Evolutionary conservation across 148 eudicot genomes (phyloP).

Genomic region (Silene latifolia): DNA sequence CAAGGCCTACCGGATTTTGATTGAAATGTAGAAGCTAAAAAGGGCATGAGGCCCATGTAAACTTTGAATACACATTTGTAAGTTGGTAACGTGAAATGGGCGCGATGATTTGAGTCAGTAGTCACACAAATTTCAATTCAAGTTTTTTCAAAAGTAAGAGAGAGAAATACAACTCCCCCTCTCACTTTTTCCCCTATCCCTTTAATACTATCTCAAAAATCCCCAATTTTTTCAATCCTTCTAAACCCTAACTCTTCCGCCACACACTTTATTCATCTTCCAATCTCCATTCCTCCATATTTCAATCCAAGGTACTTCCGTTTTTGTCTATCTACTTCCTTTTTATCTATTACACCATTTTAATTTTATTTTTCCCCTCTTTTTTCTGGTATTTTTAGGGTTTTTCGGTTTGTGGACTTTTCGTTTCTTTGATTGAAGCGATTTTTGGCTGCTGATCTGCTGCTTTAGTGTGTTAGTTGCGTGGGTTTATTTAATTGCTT

Average conservation of each 20-base stretch:
- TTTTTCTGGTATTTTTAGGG: not conserved
- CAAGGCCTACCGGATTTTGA: no score
- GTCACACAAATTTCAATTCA: not conserved
- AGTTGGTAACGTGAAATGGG: not conserved
- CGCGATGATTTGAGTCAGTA: not conserved
- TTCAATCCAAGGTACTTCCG: not conserved
- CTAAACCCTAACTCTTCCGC: not conserved
- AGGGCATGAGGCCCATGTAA: no score
- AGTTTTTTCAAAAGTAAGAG: not conserved
- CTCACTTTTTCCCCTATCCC: not conserved
- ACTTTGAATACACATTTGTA: no score
- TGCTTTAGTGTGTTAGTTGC: not conserved
- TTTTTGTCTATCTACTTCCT: not conserved
- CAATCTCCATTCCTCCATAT: not conserved
- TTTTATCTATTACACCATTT: no score
- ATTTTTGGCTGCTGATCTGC: not conserved
- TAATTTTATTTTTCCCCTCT: not conserved
- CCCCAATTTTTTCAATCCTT: not conserved
- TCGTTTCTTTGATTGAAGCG: not conserved
- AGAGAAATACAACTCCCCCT: not conserved
- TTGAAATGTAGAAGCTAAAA: no score
- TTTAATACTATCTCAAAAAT: no score
- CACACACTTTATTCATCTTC: not conserved
- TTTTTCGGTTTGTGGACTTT: not conserved
- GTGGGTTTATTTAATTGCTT: not conserved